A percentile compares a stretch with the other conserved stretches of the same genome.
Evolutionary conservation across 768 basidiomycete species (phyloP).

Genomic region (Lactarius hatsudake): DNA sequence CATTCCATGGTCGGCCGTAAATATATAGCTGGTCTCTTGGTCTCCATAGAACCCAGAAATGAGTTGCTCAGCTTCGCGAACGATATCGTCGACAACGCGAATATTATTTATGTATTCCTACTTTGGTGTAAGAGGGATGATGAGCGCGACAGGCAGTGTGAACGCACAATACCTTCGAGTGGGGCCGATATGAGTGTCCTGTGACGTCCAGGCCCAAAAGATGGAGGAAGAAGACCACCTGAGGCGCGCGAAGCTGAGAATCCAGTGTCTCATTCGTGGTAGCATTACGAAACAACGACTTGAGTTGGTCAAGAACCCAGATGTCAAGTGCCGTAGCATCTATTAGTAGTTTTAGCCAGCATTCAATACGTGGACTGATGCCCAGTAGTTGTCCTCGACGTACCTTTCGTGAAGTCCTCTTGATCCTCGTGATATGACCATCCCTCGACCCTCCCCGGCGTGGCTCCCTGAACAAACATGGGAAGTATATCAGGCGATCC

Average conservation of each 20-base stretch:
- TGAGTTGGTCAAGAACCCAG: slow-evolving; percentile 77
- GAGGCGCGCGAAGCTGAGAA: slow-evolving; percentile 50
- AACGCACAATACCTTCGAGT: slow-evolving; percentile 53
- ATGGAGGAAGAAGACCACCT: slow-evolving; percentile 79
- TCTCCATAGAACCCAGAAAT: slow-evolving; percentile 64
- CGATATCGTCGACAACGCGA: slow-evolving; percentile 71
- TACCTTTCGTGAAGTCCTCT: slow-evolving; percentile 87
- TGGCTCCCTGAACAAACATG: slow-evolving; percentile 79
- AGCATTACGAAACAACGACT: slow-evolving; percentile 58
- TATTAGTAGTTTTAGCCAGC: slow-evolving; percentile 28
- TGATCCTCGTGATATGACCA: slow-evolving; percentile 76
- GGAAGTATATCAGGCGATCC: slow-evolving; percentile 88
- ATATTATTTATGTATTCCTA: slow-evolving; percentile 89
- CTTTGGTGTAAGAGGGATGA: not conserved
- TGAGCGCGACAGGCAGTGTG: not conserved
- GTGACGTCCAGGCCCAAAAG: slow-evolving; percentile 84
- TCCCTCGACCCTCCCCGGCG: slow-evolving; percentile 62
- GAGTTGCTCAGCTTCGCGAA: slow-evolving; percentile 60
- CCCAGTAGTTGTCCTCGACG: not conserved
- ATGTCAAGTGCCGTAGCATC: slow-evolving; percentile 75
- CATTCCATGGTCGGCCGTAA: slow-evolving; percentile 92
- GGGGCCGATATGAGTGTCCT: slow-evolving; percentile 81
- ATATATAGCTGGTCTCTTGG: slow-evolving; percentile 68
- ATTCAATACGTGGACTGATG: not conserved
- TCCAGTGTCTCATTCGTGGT: slow-evolving; percentile 50